These are phyloP conservation scores for Mycena crocata DNA, from an alignment of 768 basidiomycete genomes.

Conservation along the genomic window DNA sequence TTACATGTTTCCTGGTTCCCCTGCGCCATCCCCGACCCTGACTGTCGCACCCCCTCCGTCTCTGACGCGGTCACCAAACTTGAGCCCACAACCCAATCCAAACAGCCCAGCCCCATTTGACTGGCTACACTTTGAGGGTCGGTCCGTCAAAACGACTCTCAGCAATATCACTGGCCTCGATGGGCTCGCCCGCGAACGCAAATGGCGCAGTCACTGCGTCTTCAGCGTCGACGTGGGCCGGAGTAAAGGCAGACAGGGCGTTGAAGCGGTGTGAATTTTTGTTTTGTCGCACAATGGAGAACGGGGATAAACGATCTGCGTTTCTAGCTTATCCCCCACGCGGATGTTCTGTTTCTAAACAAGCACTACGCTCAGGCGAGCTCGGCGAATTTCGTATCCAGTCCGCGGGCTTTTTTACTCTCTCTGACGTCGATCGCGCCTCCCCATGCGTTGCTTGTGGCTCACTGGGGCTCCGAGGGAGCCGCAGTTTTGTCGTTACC, in stretches of 20 bases:
- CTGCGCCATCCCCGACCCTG: conserved; percentile 47
- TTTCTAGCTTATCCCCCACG: conserved; percentile 80
- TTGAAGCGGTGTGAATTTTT: conserved; percentile 74
- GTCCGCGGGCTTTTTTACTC: conserved; percentile 82
- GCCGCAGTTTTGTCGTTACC: conserved; percentile 85
- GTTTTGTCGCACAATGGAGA: conserved; percentile 11
- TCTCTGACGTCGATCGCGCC: conserved; percentile 76
- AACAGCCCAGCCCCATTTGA: conserved; percentile 84
- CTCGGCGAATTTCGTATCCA: conserved; percentile 67
- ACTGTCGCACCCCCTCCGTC: conserved; percentile 42
- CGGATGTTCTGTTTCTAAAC: conserved; percentile 85
- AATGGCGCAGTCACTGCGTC: conserved; percentile 86
- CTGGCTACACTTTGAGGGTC: conserved; percentile 89
- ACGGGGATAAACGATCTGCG: conserved; percentile 23
- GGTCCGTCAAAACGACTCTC: conserved; percentile 82
- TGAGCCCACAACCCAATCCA: conserved; percentile 45
- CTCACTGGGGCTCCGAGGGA: conserved; percentile 83
- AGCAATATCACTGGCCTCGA: conserved; percentile 84
- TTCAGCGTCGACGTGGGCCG: conserved; percentile 85
- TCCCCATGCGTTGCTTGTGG: conserved; percentile 83
- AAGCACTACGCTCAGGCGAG: conserved; percentile 76
- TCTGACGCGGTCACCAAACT: conserved; percentile 40
- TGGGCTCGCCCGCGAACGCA: conserved; percentile 83
- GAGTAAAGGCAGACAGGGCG: conserved; percentile 73
- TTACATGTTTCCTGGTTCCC: conserved; percentile 59